phyloP scores from a whole-genome alignment of 2,329 filamentous ascomycete species.

The Beauveria australis region DNA sequence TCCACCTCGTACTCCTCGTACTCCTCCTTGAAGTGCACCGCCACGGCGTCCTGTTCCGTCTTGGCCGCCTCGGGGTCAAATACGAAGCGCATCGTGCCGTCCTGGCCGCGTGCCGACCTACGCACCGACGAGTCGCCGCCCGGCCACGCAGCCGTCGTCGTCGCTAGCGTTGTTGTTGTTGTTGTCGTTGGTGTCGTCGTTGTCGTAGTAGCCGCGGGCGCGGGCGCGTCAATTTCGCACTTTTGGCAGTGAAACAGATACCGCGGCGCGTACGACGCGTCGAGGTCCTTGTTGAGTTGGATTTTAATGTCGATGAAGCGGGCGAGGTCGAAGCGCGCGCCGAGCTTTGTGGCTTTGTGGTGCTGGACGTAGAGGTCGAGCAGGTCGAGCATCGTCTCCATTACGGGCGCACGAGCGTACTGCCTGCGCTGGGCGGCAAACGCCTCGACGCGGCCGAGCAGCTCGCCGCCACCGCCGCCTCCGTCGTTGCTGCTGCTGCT shows the following conservation, averaged over 20 bases:
- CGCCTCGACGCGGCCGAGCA: conserved; percentile 37
- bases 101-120: conserved; percentile 36
- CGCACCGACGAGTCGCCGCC: conserved; percentile 23
- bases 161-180: conserved; percentile 24
- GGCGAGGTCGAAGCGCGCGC: conserved; percentile 62
- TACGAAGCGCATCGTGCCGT: conserved; percentile 82
- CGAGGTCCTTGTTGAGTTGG: conserved; percentile 72
- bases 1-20: conserved; percentile 73
- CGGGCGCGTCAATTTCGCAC: conserved; percentile 34
- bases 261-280: conserved; percentile 51
- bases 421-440: conserved; percentile 41
- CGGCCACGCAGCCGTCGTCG: conserved; percentile 27
- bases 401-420: conserved; percentile 38
- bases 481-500: conserved; percentile 27
- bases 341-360: conserved; percentile 64
- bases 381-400: conserved; percentile 82
- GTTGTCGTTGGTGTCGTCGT: conserved; percentile 11
- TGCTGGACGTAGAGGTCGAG: conserved; percentile 90
- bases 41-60: conserved; percentile 60
- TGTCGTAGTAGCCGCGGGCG: conserved; percentile 13
- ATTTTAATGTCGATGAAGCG: conserved; percentile 83
- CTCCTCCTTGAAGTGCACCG: conserved; percentile 62
- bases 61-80: conserved; percentile 70
- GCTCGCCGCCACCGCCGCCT: too few species aligned
- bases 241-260: conserved; percentile 53